Base-by-base conservation (phyloP, 495 filamentous ascomycete genomes). In the Cercophora scortea region DNA sequence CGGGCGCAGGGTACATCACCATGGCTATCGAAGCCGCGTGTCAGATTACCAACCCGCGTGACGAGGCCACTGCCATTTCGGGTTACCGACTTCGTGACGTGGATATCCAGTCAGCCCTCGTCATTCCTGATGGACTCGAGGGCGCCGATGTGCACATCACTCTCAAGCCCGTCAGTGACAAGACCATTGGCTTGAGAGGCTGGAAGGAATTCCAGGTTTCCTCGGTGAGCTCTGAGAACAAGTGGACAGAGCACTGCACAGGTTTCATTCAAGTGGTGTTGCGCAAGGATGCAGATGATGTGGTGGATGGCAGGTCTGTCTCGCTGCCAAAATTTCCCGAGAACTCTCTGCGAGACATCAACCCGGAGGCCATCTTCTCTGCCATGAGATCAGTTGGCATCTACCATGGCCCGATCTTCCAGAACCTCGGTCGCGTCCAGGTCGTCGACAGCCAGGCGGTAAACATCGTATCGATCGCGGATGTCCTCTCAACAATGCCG, bases 1-100 rank as follows among this genome's bases (percentile, higher is more conserved):
- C 83, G 3, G 80, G 68, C 8, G 67, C 79, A 4, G 76, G 66
- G 0, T 84, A 79, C 47, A 53, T 78, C 6, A 63, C 65, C 5
- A 72, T 77, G 54, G 78, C 74, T 0, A 48, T 78, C 0, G 80
- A 85, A 48, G 71, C 71, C 0, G 54, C 71, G 0, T 41, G 60
- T 0, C 76, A 78, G 41, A 8, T 72, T 15, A 57, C 63, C 1
- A 44, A 58, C 9, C 12, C 11, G 12, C 11, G 15, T 7, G 38
- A 41, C 38, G 38, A 41, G 12, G 15, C 12, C 12, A 41, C 15
- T 2, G 15, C 12, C 38, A 41, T 41, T 16, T 12, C 38, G 2
- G 38, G 38, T 2, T 41, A 41, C 38, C 38, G 42, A 25, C 18
- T 45, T 16, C 42, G 18, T n/a, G 55, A 68, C 19, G 54, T 72